Evolutionary conservation across 129 eudicot species (phyloP).

Genomic region (Rutidosis leptorrhynchoides): DNA sequence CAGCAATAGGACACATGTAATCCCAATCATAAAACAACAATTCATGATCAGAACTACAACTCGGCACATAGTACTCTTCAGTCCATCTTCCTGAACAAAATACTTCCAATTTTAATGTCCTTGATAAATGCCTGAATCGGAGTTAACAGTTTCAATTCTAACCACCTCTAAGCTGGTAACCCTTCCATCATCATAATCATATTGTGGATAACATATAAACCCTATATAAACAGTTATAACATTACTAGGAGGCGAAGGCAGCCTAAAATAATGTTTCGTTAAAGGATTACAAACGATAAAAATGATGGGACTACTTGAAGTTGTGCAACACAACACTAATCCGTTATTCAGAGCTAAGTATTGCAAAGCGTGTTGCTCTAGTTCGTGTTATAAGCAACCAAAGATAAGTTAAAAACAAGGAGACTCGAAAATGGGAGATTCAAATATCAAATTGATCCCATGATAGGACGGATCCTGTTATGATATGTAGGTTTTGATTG

Average conservation of each 20-base stretch:
- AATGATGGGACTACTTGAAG: no score
- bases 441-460: conserved; percentile 17
- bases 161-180: no score
- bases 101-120: no score
- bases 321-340: conserved; percentile 20
- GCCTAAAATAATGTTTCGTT: conserved; percentile 16
- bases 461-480: conserved; percentile 20
- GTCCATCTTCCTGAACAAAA: conserved; percentile 27
- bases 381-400: conserved; percentile 3
- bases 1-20: no score
- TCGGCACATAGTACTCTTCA: conserved; percentile 23
- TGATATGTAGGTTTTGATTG: conserved; percentile 29
- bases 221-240: conserved; percentile 22
- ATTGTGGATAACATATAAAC: conserved; percentile 24
- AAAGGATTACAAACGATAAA: conserved; percentile 9
- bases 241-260: conserved; percentile 25
- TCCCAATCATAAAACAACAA: conserved; percentile 23
- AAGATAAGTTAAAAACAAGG: conserved; percentile 13
- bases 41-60: conserved; percentile 16
- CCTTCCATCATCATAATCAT: background rate
- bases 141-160: no score
- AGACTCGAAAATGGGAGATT: conserved; percentile 17
- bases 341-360: conserved; percentile 26
- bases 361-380: conserved; percentile 10
- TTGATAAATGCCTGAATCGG: no score